Evolutionary conservation across 2,329 filamentous ascomycete genomes (phyloP).

Genomic region (Gaeumannomyces tritici): DNA sequence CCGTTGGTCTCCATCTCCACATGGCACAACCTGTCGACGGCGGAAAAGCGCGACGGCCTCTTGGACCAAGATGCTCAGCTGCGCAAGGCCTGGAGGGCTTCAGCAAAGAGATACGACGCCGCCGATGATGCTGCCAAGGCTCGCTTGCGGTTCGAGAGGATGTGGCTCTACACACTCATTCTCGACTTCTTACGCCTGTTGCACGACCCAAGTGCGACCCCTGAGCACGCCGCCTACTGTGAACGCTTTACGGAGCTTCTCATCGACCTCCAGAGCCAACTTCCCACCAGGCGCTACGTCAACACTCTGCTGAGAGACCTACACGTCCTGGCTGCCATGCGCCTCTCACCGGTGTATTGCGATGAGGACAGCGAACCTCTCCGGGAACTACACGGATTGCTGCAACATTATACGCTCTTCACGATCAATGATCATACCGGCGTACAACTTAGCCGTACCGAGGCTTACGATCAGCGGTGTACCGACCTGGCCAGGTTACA

Average conservation of each 20-base stretch:
- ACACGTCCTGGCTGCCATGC: constrained; percentile 69
- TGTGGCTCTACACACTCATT: constrained; percentile 82
- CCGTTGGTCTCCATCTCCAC: constrained; percentile 89
- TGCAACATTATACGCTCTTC: constrained; percentile 82
- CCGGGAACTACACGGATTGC: constrained; percentile 69
- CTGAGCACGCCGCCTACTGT: constrained; percentile 68
- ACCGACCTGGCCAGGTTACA: constrained; percentile 69
- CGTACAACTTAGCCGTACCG: constrained; percentile 58
- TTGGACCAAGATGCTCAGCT: constrained; percentile 66
- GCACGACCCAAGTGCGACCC: constrained; percentile 36
- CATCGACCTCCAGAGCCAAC: constrained; percentile 81
- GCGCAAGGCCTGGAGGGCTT: constrained; percentile 83
- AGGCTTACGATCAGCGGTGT: constrained; percentile 76
- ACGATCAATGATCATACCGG: constrained; percentile 87
- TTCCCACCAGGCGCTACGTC: constrained; percentile 88
- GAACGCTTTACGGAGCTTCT: constrained; percentile 91
- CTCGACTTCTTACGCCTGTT: constrained; percentile 73
- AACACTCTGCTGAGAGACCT: constrained; percentile 81
- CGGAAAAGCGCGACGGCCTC: constrained; percentile 60
- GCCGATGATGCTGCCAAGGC: constrained; percentile 73
- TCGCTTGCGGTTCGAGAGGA: constrained; percentile 78
- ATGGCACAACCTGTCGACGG: constrained; percentile 86
- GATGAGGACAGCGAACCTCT: constrained; percentile 67
- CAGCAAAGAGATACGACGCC: constrained; percentile 76
- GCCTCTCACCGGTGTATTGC: constrained; percentile 68